Evolutionary conservation across 2,329 filamentous ascomycete species (phyloP), one percentile per base, ranked within the genome.

Genomic region (Monosporascus sp.): DNA sequence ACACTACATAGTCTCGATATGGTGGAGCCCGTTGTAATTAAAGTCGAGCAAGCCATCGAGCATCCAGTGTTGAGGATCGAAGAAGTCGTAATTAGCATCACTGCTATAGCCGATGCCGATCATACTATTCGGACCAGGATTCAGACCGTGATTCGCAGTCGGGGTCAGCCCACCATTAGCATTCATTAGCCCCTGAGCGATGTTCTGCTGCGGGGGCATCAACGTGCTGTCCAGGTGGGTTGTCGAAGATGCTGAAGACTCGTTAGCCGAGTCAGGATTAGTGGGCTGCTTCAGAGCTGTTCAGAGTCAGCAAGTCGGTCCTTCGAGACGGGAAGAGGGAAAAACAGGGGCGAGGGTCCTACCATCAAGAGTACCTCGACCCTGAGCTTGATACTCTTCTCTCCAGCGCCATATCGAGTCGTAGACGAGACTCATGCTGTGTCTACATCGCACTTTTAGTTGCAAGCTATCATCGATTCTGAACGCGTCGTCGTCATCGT

Each of bases 41-140:
- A 93, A 88, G 66, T 92, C 88, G 55, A 94, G 78, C 37, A 93
- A 77, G 15, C 89, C 89, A 68, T 97, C 92, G 55, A 97, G 76
- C 77, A 96, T 91, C 92, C 92, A 97, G 69, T 93, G 90, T 63
- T 96, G 79, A 1, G 92, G 90, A 71, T 96, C 91, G 65, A 96
- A 96, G 57, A 95, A 90, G 68, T 96, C 89, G 69, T 91, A 91
- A 62, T 85, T 87, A 9, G 83, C 81, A 52, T 88, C 81, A 59
- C 81, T 66, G 38, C 63, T 79, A 58, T 89, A 87, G 60, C 79
- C 78, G 57, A 82, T 70, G 31, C 74, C 73, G 26, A 82, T 72
- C 65, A 82, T 74, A 62, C 71, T 74, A 59, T 73, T 76, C 20
- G 75, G 68, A 26, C 70, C 72, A 15, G 73, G 70, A 28, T 70